These are phyloP conservation scores for Pulveroboletus sp. DNA, from an alignment of 768 basidiomycete genomes.

Conservation along the genomic window DNA sequence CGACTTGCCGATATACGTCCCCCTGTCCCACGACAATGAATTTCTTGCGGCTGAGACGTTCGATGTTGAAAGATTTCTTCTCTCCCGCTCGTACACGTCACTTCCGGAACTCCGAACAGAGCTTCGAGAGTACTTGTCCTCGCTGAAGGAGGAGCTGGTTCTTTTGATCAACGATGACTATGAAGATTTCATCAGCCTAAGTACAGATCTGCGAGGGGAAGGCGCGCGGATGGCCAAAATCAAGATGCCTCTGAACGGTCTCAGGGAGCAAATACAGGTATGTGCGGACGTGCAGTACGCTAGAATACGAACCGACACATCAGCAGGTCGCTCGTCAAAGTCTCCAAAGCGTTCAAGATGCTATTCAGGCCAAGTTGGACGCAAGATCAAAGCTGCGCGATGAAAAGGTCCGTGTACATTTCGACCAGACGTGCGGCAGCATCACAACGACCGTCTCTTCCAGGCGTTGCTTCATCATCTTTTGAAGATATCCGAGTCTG, in stretches of 20 bases:
- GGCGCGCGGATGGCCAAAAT: constrained; percentile 66
- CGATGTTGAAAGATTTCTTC: constrained; percentile 81
- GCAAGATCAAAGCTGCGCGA: constrained; percentile 75
- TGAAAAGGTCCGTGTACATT: constrained; percentile 55
- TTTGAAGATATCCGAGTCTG: constrained; percentile 88
- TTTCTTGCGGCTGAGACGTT: constrained; percentile 67
- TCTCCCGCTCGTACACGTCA: constrained; percentile 80
- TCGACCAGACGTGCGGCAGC: background rate
- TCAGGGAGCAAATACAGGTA: constrained; percentile 69
- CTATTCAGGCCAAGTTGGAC: constrained; percentile 73
- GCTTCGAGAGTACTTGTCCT: constrained; percentile 77
- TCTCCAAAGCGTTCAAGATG: constrained; percentile 63
- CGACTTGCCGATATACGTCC: constrained; percentile 59
- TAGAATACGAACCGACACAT: background rate
- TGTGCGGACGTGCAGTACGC: constrained; percentile 25
- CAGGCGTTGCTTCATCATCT: constrained; percentile 83
- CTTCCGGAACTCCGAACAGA: constrained; percentile 85
- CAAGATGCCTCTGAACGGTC: constrained; percentile 57
- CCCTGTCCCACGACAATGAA: constrained; percentile 77
- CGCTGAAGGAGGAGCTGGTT: constrained; percentile 89
- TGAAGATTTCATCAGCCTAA: constrained; percentile 94
- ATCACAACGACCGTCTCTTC: constrained; percentile 6
- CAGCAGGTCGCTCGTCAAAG: constrained; percentile 54
- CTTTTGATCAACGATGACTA: constrained; percentile 97
- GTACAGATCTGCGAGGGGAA: constrained; percentile 88